Conservation (phyloP, 345 rosid species). For the Erodium maritimum region DNA sequence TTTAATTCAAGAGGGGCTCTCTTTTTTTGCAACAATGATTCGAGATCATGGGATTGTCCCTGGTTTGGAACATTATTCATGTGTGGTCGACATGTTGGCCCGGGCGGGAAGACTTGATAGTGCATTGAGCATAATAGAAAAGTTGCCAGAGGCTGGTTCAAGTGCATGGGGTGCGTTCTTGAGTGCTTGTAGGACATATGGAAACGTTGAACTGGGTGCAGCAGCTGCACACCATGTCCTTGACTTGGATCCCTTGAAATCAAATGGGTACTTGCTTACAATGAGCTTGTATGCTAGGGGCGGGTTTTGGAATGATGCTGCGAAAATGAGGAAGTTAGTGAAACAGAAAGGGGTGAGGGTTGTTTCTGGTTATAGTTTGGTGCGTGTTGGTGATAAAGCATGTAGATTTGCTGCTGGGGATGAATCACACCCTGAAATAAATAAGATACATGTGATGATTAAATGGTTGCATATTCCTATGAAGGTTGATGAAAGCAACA, state of each 20-base stretch:
- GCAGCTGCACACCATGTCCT: slow-evolving; percentile 33
- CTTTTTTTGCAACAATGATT: slow-evolving; percentile 46
- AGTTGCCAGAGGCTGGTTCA: slow-evolving; percentile 38
- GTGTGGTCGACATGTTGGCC: slow-evolving; percentile 56
- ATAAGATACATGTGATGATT: slow-evolving; percentile 16
- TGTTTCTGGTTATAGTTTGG: slow-evolving; percentile 49
- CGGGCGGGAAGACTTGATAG: slow-evolving; percentile 48
- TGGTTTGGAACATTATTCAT: slow-evolving; percentile 47
- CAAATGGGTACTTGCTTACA: slow-evolving; percentile 49
- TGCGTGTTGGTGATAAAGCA: slow-evolving; percentile 20
- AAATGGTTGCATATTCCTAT: slow-evolving; percentile 27
- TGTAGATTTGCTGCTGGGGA: slow-evolving; percentile 48
- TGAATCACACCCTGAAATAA: slow-evolving; percentile 14
- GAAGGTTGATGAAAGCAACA: slow-evolving; percentile 6
- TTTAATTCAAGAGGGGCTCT: slow-evolving; percentile 44
- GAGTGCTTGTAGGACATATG: slow-evolving; percentile 43
- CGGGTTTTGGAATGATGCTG: slow-evolving; percentile 43
- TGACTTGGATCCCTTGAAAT: slow-evolving; percentile 41
- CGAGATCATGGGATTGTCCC: slow-evolving; percentile 24
- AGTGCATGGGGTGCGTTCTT: slow-evolving; percentile 62
- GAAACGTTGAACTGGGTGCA: slow-evolving; percentile 23
- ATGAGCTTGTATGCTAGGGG: slow-evolving; percentile 39
- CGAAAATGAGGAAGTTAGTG: slow-evolving; percentile 38
- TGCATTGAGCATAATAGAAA: slow-evolving; percentile 37
- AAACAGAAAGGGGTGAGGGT: slow-evolving; percentile 34